Percentiles rank a stretch among this genome's conserved stretches.
Evolutionary conservation across 495 filamentous ascomycete species (phyloP).

Genomic region (Cenococcum geophilum): DNA sequence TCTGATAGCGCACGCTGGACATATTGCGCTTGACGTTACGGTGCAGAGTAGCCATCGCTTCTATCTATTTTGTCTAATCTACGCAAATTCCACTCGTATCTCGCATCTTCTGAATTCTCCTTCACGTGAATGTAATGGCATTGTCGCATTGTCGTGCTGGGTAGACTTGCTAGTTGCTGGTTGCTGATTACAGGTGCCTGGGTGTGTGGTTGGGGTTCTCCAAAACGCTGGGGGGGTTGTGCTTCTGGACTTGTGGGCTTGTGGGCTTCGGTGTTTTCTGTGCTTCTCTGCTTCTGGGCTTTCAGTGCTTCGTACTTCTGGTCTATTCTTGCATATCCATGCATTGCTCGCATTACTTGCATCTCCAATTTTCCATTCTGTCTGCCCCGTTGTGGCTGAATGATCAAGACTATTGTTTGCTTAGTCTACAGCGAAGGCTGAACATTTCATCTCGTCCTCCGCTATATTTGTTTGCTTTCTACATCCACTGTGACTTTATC

Average conservation of each 20-base stretch:
- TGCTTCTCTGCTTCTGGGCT: too few species aligned
- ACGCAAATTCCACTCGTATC: not conserved
- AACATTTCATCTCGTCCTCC: not conserved
- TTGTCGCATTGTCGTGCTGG: not conserved
- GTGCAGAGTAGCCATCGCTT: not conserved
- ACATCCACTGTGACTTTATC: not conserved
- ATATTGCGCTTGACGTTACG: slow-evolving; percentile 6
- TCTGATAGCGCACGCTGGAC: not conserved
- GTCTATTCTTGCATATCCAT: not conserved
- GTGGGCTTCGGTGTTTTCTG: too few species aligned
- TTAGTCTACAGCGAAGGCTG: not conserved
- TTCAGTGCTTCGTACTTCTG: not conserved
- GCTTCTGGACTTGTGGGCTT: too few species aligned
- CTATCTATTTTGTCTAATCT: not conserved
- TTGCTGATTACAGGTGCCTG: slow-evolving; percentile 4
- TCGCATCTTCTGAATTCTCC: not conserved
- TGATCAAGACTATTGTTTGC: not conserved
- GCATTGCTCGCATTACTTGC: not conserved
- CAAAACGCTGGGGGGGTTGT: not conserved
- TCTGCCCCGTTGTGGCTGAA: not conserved
- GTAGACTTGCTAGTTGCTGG: not conserved
- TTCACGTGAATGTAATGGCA: slow-evolving; percentile 3
- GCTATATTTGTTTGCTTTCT: not conserved
- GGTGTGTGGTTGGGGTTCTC: slow-evolving; percentile 3
- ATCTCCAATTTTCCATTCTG: not conserved